Evolutionary conservation across 129 eudicot genomes (phyloP).

Genomic region (Calendula officinalis): DNA sequence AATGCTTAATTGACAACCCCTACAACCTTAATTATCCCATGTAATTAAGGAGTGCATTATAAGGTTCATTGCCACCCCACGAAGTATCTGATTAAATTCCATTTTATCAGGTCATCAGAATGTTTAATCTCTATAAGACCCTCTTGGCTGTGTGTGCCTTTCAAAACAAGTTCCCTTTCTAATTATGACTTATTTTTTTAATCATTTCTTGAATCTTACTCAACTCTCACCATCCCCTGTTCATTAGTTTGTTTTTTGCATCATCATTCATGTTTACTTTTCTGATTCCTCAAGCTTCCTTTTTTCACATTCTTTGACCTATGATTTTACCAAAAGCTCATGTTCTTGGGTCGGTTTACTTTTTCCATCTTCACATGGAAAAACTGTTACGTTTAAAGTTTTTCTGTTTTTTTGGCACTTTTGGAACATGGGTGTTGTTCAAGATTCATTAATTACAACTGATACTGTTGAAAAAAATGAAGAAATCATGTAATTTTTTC

Average conservation of each 20-base stretch:
- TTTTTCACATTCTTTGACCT: constrained; percentile 28
- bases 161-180: constrained; percentile 27
- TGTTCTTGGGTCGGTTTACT: not conserved
- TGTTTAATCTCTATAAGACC: constrained; percentile 35
- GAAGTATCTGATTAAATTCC: constrained; percentile 28
- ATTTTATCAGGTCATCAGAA: constrained; percentile 38
- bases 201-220: constrained; percentile 57
- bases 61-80: constrained; percentile 31
- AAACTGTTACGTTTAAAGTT: constrained; percentile 4
- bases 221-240: constrained; percentile 31
- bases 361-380: constrained; percentile 12
- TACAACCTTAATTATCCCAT: constrained; percentile 1
- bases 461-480: not conserved
- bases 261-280: constrained; percentile 48
- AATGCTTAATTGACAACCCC: not conserved
- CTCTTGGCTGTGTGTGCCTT: constrained; percentile 34
- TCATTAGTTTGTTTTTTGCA: constrained; percentile 23
- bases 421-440: constrained; percentile 24
- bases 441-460: not conserved
- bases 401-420: constrained; percentile 8
- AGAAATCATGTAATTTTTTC: not conserved
- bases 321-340: constrained; percentile 1
- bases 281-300: constrained; percentile 55
- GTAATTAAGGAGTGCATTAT: constrained; percentile 19
- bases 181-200: constrained; percentile 11